Conservation (phyloP, 2,329 filamentous ascomycete species). For the Blumeriella jaapii region DNA sequence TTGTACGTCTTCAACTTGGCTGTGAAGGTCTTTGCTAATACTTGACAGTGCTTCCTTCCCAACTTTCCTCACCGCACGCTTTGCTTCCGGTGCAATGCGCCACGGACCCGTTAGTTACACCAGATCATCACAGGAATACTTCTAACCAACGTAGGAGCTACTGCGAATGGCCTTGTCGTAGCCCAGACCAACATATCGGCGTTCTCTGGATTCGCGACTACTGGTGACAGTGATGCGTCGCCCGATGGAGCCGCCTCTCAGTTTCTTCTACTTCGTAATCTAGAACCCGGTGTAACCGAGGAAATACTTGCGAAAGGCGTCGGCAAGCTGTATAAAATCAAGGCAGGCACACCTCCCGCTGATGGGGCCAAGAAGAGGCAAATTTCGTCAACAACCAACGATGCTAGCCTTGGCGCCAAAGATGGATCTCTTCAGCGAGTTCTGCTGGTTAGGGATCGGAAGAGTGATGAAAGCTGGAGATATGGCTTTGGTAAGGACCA, state of each 20-base stretch:
- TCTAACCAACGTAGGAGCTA: slow-evolving; percentile 26
- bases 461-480: slow-evolving; percentile 60
- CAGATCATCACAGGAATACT: neutral
- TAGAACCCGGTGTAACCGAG: slow-evolving; percentile 61
- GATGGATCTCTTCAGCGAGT: slow-evolving; percentile 67
- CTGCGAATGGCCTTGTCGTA: slow-evolving; percentile 25
- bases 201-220: slow-evolving; percentile 34
- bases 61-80: slow-evolving; percentile 44
- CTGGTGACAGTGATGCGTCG: slow-evolving; percentile 42
- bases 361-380: slow-evolving; percentile 32
- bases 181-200: slow-evolving; percentile 29
- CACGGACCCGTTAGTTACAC: slow-evolving; percentile 35
- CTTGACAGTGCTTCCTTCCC: slow-evolving; percentile 37
- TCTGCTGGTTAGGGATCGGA: slow-evolving; percentile 63
- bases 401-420: slow-evolving; percentile 47
- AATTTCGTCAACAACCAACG: slow-evolving; percentile 40
- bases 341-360: slow-evolving; percentile 28
- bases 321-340: slow-evolving; percentile 58
- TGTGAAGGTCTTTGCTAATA: slow-evolving; percentile 9
- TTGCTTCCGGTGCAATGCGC: slow-evolving; percentile 48
- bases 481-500: slow-evolving; percentile 86
- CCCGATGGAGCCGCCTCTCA: slow-evolving; percentile 46
- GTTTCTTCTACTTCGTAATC: slow-evolving; percentile 62
- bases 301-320: slow-evolving; percentile 62
- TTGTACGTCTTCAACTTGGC: slow-evolving; percentile 28